These are phyloP conservation scores for Vigna unguiculata DNA, from an alignment of 306 rosid species.

Conservation along the genomic window DNA sequence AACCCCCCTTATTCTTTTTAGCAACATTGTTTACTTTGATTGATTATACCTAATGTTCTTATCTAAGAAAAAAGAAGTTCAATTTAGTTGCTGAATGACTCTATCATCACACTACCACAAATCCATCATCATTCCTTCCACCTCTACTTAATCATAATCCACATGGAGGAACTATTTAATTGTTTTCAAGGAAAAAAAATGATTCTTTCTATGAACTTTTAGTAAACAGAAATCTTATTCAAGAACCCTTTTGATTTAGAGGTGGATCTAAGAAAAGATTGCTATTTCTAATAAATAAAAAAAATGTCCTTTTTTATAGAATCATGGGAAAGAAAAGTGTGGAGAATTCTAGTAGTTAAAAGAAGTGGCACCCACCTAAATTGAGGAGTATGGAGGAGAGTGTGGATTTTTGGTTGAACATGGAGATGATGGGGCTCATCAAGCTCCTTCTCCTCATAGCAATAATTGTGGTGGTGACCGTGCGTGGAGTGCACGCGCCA, in stretches of 20 bases:
- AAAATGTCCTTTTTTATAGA: too few relatives aligned
- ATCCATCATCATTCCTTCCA: neutral
- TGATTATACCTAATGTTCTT: neutral
- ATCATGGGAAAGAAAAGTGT: neutral
- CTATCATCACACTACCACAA: constrained; percentile 11
- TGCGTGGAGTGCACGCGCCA: constrained; percentile 51
- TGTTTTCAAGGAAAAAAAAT: neutral
- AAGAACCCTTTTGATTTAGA: too few relatives aligned
- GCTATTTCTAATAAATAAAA: too few relatives aligned
- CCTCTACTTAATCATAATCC: constrained; percentile 5
- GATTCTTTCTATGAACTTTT: too few relatives aligned
- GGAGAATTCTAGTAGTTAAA: neutral
- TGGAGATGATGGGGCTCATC: constrained; percentile 1
- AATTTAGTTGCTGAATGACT: neutral
- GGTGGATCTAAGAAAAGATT: too few relatives aligned
- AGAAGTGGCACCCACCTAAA: constrained; percentile 55
- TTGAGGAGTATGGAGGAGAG: constrained; percentile 53
- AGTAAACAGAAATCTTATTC: too few relatives aligned
- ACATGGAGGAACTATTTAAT: neutral
- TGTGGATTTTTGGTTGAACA: constrained; percentile 41
- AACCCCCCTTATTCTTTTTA: neutral
- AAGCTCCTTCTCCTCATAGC: constrained; percentile 40
- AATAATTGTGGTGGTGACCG: constrained; percentile 32
- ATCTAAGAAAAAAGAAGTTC: neutral
- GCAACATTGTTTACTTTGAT: neutral